These are phyloP conservation scores for Debaryomyces sp. DNA, from an alignment of 1,139 yeast species.

Conservation along the genomic window DNA sequence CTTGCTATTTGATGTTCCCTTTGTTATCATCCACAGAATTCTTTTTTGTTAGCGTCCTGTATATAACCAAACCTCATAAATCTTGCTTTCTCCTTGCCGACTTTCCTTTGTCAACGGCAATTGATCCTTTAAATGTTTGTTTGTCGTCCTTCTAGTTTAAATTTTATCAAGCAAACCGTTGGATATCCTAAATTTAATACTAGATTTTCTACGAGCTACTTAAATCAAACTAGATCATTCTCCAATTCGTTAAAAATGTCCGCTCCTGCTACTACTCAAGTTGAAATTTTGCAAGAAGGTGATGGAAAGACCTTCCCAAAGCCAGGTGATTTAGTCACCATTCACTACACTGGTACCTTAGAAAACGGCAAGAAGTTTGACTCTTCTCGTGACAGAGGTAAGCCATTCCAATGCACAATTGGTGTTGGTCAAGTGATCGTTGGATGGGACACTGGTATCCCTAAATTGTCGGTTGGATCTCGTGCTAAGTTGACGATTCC, in stretches of 20 bases:
- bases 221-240: slow-evolving; percentile 4
- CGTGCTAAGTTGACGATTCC: slow-evolving; percentile 91
- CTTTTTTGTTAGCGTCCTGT: not conserved
- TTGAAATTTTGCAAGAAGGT: slow-evolving; percentile 56
- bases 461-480: slow-evolving; percentile 88
- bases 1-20: not conserved
- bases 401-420: slow-evolving; percentile 89
- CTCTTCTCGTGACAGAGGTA: slow-evolving; percentile 90
- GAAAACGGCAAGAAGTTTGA: slow-evolving; percentile 95
- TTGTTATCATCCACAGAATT: not conserved
- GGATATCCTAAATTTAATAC: not conserved
- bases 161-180: slow-evolving; percentile 1
- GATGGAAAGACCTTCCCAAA: slow-evolving; percentile 88
- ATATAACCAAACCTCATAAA: not conserved
- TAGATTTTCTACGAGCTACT: not conserved
- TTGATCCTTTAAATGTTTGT: not conserved
- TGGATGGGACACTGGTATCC: slow-evolving; percentile 96
- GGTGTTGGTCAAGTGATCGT: slow-evolving; percentile 96
- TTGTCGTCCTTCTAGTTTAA: not conserved
- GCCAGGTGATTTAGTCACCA: slow-evolving; percentile 82
- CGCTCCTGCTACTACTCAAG: slow-evolving; percentile 45
- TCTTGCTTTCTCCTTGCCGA: slow-evolving; percentile 3
- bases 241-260: slow-evolving; percentile 28
- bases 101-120: not conserved
- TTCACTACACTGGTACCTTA: slow-evolving; percentile 94